These are phyloP conservation scores for Hysterium pulicare DNA, from an alignment of 2,329 filamentous ascomycete genomes.

Conservation along the genomic window DNA sequence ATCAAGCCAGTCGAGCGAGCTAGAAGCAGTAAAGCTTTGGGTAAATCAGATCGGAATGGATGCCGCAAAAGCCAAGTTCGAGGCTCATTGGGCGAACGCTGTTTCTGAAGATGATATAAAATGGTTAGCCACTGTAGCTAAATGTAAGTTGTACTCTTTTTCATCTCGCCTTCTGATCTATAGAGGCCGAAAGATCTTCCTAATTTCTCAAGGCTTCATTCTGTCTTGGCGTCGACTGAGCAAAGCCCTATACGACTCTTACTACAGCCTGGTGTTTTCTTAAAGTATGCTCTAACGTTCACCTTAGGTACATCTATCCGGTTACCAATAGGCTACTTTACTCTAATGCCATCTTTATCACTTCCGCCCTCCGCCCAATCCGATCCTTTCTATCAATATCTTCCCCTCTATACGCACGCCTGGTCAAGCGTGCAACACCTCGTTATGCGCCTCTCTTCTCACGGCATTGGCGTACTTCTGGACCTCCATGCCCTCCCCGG, in stretches of 20 bases:
- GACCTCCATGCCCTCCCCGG: slow-evolving; percentile 59
- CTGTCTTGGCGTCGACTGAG: too few relatives aligned
- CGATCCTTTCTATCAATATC: slow-evolving; percentile 51
- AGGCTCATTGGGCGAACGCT: slow-evolving; percentile 52
- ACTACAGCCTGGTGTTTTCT: too few relatives aligned
- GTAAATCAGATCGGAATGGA: slow-evolving; percentile 48
- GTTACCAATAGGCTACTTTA: slow-evolving; percentile 60
- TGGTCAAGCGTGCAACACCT: slow-evolving; percentile 52
- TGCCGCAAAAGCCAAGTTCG: slow-evolving; percentile 49
- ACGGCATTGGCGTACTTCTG: slow-evolving; percentile 55
- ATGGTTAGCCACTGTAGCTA: slow-evolving; percentile 52
- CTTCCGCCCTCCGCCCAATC: slow-evolving; percentile 30
- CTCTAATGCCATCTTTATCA: slow-evolving; percentile 48
- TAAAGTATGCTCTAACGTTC: neutral
- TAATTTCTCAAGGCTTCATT: too few relatives aligned
- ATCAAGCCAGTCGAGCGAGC: slow-evolving; percentile 46
- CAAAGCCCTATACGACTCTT: too few relatives aligned
- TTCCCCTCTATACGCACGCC: slow-evolving; percentile 50
- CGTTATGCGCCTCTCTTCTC: slow-evolving; percentile 42
- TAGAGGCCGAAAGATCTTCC: too few relatives aligned
- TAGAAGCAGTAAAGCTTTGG: slow-evolving; percentile 50
- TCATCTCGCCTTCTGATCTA: neutral
- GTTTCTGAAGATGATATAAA: slow-evolving; percentile 51
- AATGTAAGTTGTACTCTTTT: slow-evolving; percentile 33
- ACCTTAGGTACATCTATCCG: slow-evolving; percentile 51